A percentile compares a stretch with the other conserved stretches of the same genome.
These are phyloP conservation scores for Angophora floribunda DNA, from an alignment of 345 rosid species.

Conservation along the genomic window DNA sequence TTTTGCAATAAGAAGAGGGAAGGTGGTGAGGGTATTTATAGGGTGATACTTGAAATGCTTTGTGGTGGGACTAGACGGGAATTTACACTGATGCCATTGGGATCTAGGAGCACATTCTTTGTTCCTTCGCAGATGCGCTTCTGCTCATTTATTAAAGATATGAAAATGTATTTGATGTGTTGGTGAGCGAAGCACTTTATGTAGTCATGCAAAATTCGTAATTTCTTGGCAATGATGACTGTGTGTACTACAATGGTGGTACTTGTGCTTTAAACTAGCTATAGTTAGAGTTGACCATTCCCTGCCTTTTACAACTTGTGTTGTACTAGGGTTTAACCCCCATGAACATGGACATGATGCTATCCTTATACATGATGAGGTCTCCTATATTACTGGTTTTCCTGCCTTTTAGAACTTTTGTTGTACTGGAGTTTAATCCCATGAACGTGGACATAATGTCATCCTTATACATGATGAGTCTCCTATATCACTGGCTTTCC, in stretches of 20 bases:
- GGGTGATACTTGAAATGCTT: background rate
- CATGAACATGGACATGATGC: background rate
- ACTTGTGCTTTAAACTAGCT: background rate
- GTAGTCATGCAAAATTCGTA: background rate
- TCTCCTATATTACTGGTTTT: background rate
- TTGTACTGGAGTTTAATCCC: background rate
- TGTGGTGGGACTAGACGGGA: background rate
- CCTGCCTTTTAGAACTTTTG: background rate
- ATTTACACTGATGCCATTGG: background rate
- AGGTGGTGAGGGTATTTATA: background rate
- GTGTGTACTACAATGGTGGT: background rate
- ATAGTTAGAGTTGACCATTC: background rate
- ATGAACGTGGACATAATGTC: background rate
- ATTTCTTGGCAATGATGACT: background rate
- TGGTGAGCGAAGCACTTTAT: background rate
- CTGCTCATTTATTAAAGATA: background rate
- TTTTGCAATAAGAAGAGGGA: background rate
- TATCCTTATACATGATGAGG: background rate
- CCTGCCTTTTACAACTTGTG: background rate
- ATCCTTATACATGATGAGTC: background rate
- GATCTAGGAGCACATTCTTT: background rate
- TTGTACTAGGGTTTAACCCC: background rate
- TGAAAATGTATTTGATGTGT: background rate
- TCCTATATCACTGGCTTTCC: background rate
- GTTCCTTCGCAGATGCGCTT: background rate